Base-by-base conservation (phyloP, 164 flowering plant species). In the Annona cherimola region DNA sequence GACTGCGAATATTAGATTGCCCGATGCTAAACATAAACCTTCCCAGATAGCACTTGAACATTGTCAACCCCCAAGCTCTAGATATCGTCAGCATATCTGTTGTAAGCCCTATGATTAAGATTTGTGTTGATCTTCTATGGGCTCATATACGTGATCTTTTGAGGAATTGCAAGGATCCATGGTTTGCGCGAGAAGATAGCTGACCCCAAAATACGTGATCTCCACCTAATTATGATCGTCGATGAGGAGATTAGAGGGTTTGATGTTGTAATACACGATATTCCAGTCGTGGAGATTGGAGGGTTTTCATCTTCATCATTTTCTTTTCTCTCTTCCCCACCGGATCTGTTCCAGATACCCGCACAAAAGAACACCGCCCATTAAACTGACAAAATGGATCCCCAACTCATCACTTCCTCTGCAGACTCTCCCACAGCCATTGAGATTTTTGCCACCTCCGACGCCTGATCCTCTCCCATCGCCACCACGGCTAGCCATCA, bases 131-230 rank as follows among this genome's bases (percentile, higher is more conserved):
- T 89, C 71, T 95, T 63, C 70, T 93, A 97, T 0, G 97, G 97
- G 46, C 97, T 91, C 98, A 91, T 93, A 74, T 91, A 93, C 4
- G 98, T 97, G 41, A 89, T 87, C 3, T 97, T 93, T 95, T 3
- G 93, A 81, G 0, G 95, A 88, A 68, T 90, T 84, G 71, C 98
- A 93, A 0, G 90, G 87, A 76, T 89, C 96, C 90, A 93, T 88
- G 14, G 95, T 91, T 76, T 88, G 90, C 0, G 80, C 85, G 5
- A 93, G 74, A 35, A 91, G 81, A 69, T 93, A 70, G 46, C 89
- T 76, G 1, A 89, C 94, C 2, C 98, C 96, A 46, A 93, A 93
- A 67, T 93, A 94, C 0, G 98, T 96, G 59, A 91, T 89, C 78
- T 93, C 91, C 18, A 91, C 98, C 26, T 84, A 81, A 11, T 75